These are phyloP conservation scores for Pneumocystis jirovecii DNA, from an alignment of 1,139 yeast species.

Conservation along the genomic window DNA sequence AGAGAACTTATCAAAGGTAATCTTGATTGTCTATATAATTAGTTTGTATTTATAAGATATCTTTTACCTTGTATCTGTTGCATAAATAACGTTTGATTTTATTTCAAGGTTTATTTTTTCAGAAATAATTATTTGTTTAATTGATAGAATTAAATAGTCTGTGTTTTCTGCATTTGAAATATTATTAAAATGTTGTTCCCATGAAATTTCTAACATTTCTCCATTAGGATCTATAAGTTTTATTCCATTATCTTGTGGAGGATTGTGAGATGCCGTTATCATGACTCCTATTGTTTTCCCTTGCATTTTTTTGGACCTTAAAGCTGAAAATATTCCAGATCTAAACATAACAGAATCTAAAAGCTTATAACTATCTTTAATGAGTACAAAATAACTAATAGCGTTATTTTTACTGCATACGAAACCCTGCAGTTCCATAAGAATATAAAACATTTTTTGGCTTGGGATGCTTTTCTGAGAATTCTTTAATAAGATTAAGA, in stretches of 20 bases:
- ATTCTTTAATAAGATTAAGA: not conserved
- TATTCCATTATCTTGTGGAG: conserved; percentile 92
- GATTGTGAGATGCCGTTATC: conserved; percentile 97
- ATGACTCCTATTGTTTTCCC: conserved; percentile 74
- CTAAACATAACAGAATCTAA: conserved; percentile 76
- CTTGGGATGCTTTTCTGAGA: conserved; percentile 6
- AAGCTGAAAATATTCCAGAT: conserved; percentile 66
- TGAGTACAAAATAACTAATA: not conserved
- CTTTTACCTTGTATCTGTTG: conserved; percentile 29
- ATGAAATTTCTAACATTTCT: conserved; percentile 23
- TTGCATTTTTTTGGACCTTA: conserved; percentile 55
- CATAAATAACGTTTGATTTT: conserved; percentile 36
- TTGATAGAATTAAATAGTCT: conserved; percentile 24
- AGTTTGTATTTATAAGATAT: not conserved
- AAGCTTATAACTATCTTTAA: conserved; percentile 30
- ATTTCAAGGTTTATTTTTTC: conserved; percentile 29
- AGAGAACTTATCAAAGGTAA: conserved; percentile 48
- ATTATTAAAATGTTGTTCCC: conserved; percentile 74
- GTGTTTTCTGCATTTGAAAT: conserved; percentile 52
- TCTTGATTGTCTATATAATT: conserved; percentile 56
- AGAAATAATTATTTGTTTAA: conserved; percentile 19
- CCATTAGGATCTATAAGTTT: conserved; percentile 71
- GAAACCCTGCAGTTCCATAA: conserved; percentile 96
- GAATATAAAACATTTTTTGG: conserved; percentile 36
- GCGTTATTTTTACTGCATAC: conserved; percentile 34